Conservation (phyloP, 2,329 filamentous ascomycete species). For the Didymosphaeria variabile region DNA sequence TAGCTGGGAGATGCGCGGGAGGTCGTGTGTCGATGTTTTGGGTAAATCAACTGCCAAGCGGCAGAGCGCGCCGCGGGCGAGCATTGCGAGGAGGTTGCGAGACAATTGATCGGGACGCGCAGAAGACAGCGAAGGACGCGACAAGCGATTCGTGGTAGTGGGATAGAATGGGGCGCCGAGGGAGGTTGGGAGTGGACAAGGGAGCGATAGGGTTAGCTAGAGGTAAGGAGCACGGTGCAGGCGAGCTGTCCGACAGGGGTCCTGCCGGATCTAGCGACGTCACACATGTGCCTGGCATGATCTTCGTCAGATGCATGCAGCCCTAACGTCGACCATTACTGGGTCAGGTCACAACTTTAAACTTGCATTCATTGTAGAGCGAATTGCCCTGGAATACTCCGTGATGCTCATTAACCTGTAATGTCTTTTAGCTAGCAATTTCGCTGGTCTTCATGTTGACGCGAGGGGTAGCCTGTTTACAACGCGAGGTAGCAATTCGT, state of each 20-base stretch:
- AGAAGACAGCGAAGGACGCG: constrained; percentile 20
- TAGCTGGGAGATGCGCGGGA: constrained; percentile 44
- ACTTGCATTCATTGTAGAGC: no score
- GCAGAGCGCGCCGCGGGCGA: constrained; percentile 46
- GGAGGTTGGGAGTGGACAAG: constrained; percentile 14
- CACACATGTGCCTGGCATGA: constrained; percentile 14
- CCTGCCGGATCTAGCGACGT: constrained; percentile 13
- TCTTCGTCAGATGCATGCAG: not conserved
- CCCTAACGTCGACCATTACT: no score
- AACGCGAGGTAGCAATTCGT: not conserved
- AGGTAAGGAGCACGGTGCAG: not conserved
- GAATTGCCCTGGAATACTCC: no score
- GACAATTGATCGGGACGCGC: constrained; percentile 17
- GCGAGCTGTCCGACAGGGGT: constrained; percentile 5
- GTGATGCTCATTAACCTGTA: no score
- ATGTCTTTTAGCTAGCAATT: no score
- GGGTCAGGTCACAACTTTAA: no score
- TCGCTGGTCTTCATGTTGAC: no score
- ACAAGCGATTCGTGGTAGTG: constrained; percentile 27
- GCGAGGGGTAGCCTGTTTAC: not conserved
- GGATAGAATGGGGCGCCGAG: constrained; percentile 18
- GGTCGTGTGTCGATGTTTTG: constrained; percentile 47
- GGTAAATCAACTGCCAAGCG: constrained; percentile 47
- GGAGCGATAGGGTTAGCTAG: constrained; percentile 7
- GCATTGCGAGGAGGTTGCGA: constrained; percentile 36